A percentile compares a stretch with the other conserved stretches of the same genome.
phyloP scores from a whole-genome alignment of 2,329 filamentous ascomycete genomes.

The Cladosporium oxysporum region DNA sequence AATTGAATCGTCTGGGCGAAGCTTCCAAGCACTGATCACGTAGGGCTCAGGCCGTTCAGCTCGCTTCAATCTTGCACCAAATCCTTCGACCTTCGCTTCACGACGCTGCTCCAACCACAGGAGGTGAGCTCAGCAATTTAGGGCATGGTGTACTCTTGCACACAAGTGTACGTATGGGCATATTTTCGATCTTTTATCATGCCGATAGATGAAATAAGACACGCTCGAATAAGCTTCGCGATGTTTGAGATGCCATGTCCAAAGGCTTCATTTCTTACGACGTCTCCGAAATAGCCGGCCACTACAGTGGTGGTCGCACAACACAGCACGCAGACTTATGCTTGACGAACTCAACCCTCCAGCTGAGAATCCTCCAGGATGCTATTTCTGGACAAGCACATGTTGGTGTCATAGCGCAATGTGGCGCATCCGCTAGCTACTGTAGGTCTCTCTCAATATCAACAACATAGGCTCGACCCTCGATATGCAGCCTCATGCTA shows the following conservation, averaged over 20 bases:
- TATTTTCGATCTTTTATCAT: not conserved
- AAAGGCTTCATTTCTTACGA: not conserved
- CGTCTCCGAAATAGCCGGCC: not conserved
- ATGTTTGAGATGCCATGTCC: not conserved
- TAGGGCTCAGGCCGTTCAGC: not conserved
- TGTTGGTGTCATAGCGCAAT: not conserved
- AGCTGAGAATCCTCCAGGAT: not conserved
- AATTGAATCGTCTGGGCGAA: not conserved
- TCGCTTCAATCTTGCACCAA: not conserved
- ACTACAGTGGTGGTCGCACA: not conserved
- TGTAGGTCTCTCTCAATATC: not conserved
- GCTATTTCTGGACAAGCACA: not conserved
- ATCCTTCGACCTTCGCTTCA: not conserved
- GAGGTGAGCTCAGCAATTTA: not conserved
- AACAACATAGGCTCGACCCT: not conserved
- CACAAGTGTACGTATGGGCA: not conserved
- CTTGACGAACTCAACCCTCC: not conserved
- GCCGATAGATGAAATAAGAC: not conserved
- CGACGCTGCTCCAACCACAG: not conserved
- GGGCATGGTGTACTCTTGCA: not conserved
- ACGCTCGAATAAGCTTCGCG: not conserved
- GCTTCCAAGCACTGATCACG: not conserved
- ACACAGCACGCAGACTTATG: not conserved
- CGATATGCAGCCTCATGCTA: not conserved
- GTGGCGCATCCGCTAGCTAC: not conserved